A percentile compares a stretch with the other conserved stretches of the same genome.
These are phyloP conservation scores for Tetracladium setigerum DNA, from an alignment of 495 filamentous ascomycete genomes.

Conservation along the genomic window DNA sequence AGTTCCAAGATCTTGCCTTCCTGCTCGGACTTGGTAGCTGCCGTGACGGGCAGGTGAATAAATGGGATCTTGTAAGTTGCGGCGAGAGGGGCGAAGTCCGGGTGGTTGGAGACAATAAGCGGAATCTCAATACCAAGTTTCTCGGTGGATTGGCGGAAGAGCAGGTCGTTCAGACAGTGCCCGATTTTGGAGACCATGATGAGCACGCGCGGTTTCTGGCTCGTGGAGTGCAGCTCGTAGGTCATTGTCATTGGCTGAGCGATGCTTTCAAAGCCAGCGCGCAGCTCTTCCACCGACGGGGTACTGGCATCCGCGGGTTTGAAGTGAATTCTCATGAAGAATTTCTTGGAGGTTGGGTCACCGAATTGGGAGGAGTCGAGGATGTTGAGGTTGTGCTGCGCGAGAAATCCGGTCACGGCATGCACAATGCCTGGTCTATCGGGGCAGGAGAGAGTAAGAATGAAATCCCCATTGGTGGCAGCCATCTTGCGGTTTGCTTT, in stretches of 20 bases:
- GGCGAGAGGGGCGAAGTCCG: slow-evolving; percentile 59
- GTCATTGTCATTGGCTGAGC: slow-evolving; percentile 50
- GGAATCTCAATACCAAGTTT: slow-evolving; percentile 63
- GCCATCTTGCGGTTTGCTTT: no score
- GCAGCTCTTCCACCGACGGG: slow-evolving; percentile 35
- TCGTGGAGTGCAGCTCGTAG: slow-evolving; percentile 53
- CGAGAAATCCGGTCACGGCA: slow-evolving; percentile 64
- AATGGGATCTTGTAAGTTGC: slow-evolving; percentile 65
- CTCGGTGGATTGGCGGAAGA: slow-evolving; percentile 58
- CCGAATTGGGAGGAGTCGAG: slow-evolving; percentile 69
- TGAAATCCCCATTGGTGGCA: slow-evolving; percentile 40
- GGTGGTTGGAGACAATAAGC: slow-evolving; percentile 65
- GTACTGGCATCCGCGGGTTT: slow-evolving; percentile 32
- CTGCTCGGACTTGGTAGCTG: slow-evolving; percentile 60
- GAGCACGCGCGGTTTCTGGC: slow-evolving; percentile 58
- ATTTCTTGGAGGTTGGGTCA: slow-evolving; percentile 53
- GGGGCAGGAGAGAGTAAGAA: slow-evolving; percentile 67
- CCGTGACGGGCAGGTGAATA: slow-evolving; percentile 63
- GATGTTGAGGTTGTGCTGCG: slow-evolving; percentile 60
- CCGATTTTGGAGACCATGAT: slow-evolving; percentile 81
- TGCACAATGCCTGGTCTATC: slow-evolving; percentile 71
- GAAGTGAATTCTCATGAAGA: slow-evolving; percentile 77
- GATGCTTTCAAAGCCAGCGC: slow-evolving; percentile 38
- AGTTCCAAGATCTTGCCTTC: slow-evolving; percentile 58
- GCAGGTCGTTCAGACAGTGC: slow-evolving; percentile 72